Percentiles rank a stretch among this genome's conserved stretches.
These are phyloP conservation scores for Euphrasia confusa DNA, from an alignment of 257 asterid species.

Conservation along the genomic window DNA sequence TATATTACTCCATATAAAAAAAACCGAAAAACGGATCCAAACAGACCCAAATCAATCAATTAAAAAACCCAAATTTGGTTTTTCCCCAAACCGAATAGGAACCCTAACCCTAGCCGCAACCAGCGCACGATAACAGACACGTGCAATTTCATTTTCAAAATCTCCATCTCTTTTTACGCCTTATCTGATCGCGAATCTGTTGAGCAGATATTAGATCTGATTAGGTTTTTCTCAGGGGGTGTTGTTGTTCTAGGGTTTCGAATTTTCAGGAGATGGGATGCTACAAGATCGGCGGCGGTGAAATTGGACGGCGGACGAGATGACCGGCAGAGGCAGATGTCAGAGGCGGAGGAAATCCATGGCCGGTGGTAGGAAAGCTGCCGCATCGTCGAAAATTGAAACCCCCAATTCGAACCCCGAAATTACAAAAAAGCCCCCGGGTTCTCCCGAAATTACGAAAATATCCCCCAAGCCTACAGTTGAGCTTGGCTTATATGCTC, in stretches of 20 bases:
- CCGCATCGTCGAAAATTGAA: conserved; percentile 37
- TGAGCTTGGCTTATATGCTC: conserved; percentile 55
- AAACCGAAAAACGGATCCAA: conserved; percentile 36
- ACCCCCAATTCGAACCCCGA: conserved; percentile 41
- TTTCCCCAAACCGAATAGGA: conserved; percentile 49
- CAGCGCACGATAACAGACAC: conserved; percentile 21
- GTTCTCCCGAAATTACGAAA: conserved; percentile 35
- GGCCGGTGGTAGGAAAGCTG: conserved; percentile 58
- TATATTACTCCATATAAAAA: conserved; percentile 30
- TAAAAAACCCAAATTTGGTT: conserved; percentile 34
- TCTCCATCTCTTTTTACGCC: conserved; percentile 5
- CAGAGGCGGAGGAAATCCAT: conserved; percentile 55
- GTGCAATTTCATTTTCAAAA: conserved; percentile 17
- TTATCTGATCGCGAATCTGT: conserved; percentile 24
- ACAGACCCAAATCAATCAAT: conserved; percentile 23
- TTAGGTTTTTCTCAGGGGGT: conserved; percentile 20
- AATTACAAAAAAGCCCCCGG: conserved; percentile 63
- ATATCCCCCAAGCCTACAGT: conserved; percentile 37
- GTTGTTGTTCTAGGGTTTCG: conserved; percentile 30
- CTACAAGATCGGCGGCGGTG: conserved; percentile 41
- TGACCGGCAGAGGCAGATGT: conserved; percentile 65
- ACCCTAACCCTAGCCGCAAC: conserved; percentile 87
- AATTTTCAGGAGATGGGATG: conserved; percentile 47
- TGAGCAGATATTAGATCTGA: conserved; percentile 22
- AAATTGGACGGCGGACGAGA: conserved; percentile 42